Base-by-base conservation (phyloP, 768 basidiomycete genomes). In the Psilocybe cubensis region DNA sequence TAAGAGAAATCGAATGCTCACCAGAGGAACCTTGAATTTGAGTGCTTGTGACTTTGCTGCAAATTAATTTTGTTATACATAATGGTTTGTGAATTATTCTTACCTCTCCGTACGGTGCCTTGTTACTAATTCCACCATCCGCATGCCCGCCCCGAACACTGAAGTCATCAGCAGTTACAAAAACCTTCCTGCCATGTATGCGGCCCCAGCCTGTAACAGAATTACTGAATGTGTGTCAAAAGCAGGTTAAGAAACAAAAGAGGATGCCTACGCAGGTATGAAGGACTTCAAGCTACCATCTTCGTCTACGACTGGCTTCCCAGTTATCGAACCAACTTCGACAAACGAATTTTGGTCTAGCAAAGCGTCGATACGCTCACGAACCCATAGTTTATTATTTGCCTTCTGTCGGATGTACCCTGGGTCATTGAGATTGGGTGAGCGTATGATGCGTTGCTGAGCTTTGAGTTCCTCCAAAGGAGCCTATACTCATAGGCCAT, bases 141-240 rank as follows among this genome's bases (percentile, higher is more conserved):
- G 76, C 76, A 68, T 77, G 76, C 20, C 76, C 76, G 3, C 76
- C 76, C 54, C 76, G 66, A 12, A 77, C 76, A 60, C 75, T 77
- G 52, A 77, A 77, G 54, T 77, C 76, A 29, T 77, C 75, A 11
- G 76, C 75, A 2, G 73, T 73, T 9, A 77, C 59, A 54, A 76
- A 77, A 1, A 77, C 74, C 55, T 70, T 75, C 17, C 72, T 72
- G 1, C 66, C 66, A 47, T 68, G 46, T 20, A 76, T 55, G 42
- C 61, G 66, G 11, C 75, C 76, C 63, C 71, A 77, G 1, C 76
- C 76, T 23, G 69, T 77, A 1, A 77, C 71, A 17, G 70, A 64
- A 54, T 77, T 77, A 28, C 75, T 77, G 58, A 24, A 14, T 47
- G 21, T 41, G 24, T 12, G 64, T 74, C 3, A 75, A 45, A 50